These are phyloP conservation scores for Xerocomellus dryophilus DNA, from an alignment of 768 basidiomycete species.

Conservation along the genomic window DNA sequence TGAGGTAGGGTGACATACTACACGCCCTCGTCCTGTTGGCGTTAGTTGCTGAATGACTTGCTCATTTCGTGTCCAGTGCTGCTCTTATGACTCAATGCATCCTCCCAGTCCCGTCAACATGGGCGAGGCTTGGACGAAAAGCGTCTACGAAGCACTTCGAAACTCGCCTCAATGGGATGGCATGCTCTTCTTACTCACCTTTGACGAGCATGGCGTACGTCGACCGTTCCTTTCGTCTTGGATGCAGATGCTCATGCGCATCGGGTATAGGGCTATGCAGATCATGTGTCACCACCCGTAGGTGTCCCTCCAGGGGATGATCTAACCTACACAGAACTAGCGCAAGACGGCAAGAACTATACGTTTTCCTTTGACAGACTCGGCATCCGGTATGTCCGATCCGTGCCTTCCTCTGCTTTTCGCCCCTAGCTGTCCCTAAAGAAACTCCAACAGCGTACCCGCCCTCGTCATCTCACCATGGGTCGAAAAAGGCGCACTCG, in stretches of 20 bases:
- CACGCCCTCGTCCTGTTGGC: too few relatives aligned
- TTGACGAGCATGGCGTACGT: constrained; percentile 28
- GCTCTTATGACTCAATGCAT: constrained; percentile 26
- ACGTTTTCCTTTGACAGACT: constrained; percentile 25
- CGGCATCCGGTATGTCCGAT: constrained; percentile 18
- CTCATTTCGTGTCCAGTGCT: constrained; percentile 11
- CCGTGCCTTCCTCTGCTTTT: neutral
- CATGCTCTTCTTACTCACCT: constrained; percentile 21
- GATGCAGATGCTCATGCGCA: neutral
- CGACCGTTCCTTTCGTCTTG: neutral
- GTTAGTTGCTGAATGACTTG: neutral
- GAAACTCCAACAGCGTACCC: constrained; percentile 10
- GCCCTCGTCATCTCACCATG: constrained; percentile 25
- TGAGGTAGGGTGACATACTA: constrained; percentile 12
- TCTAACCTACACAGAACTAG: constrained; percentile 23
- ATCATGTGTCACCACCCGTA: constrained; percentile 22
- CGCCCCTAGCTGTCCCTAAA: neutral
- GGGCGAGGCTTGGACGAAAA: constrained; percentile 25
- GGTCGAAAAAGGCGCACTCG: constrained; percentile 22
- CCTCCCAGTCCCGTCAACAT: constrained; percentile 26
- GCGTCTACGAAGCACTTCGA: constrained; percentile 24
- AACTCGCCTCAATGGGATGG: constrained; percentile 24
- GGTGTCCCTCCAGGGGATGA: constrained; percentile 24
- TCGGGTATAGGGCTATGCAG: constrained; percentile 21
- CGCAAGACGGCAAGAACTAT: constrained; percentile 17